A percentile compares a stretch with the other conserved stretches of the same genome.
Conservation (phyloP, 192 early-diverging fungal species). For the Entophlyctis helioformis region DNA sequence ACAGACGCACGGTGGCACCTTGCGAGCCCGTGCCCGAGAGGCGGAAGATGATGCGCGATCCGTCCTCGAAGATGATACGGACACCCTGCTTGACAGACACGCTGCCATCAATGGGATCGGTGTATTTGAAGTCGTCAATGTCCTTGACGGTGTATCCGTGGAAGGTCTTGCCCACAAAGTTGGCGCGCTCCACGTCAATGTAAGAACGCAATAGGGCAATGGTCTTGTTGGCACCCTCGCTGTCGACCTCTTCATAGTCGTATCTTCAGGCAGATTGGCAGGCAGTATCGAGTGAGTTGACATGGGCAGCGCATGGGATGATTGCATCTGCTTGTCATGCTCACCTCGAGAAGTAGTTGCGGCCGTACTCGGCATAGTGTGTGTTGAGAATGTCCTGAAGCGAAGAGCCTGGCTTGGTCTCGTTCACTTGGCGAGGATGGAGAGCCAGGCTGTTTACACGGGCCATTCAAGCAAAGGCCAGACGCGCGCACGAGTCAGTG, state of each 20-base stretch:
- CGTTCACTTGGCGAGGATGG: constrained; percentile 73
- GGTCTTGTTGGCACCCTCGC: constrained; percentile 64
- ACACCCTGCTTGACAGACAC: constrained; percentile 83
- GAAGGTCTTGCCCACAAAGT: constrained; percentile 49
- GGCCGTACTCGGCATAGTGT: constrained; percentile 77
- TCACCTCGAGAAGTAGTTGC: constrained; percentile 88
- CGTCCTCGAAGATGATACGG: constrained; percentile 82
- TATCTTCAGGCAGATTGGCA: no score
- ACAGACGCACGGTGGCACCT: constrained; percentile 91
- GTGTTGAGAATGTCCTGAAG: constrained; percentile 71
- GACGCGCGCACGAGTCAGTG: no score
- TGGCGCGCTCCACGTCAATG: constrained; percentile 19
- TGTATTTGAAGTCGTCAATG: constrained; percentile 87
- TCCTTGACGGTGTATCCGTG: constrained; percentile 54
- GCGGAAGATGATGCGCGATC: constrained; percentile 84
- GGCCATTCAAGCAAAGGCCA: background rate
- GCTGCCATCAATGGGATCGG: constrained; percentile 80
- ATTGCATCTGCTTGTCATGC: background rate
- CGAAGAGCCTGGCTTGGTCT: constrained; percentile 34
- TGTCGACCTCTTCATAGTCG: constrained; percentile 94
- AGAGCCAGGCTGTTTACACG: constrained; percentile 68
- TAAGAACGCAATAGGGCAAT: constrained; percentile 58
- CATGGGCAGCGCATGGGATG: no score
- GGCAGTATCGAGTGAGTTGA: no score
- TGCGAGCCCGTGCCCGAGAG: constrained; percentile 89